phyloP scores from a whole-genome alignment of 495 filamentous ascomycete species.

The Talaromyces adpressus region DNA sequence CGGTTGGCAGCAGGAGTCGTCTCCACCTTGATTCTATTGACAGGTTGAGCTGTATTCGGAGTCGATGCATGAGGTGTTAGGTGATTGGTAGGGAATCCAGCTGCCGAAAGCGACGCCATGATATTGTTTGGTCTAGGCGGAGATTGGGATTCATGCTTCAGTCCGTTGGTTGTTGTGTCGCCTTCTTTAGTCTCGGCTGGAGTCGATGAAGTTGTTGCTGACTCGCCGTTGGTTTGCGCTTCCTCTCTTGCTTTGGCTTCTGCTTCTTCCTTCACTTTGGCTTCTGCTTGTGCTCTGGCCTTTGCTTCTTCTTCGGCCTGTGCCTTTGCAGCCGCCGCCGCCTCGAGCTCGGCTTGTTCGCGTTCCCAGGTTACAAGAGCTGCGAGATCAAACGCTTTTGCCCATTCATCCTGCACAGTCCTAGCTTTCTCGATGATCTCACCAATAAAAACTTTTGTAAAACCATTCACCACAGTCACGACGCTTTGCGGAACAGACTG shows the following conservation, averaged over 20 bases:
- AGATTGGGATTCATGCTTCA: slow-evolving; percentile 2
- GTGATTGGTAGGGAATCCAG: not conserved
- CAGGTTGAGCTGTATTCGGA: not conserved
- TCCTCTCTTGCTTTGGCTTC: slow-evolving; percentile 7
- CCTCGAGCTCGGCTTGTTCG: slow-evolving; percentile 32
- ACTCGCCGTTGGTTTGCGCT: slow-evolving; percentile 4
- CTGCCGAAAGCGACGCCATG: not conserved
- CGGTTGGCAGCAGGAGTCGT: slow-evolving; percentile 5
- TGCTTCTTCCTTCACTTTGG: slow-evolving; percentile 3
- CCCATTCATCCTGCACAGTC: slow-evolving; percentile 73
- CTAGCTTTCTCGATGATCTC: slow-evolving; percentile 76
- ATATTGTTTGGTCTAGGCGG: not conserved
- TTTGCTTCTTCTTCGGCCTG: slow-evolving; percentile 7
- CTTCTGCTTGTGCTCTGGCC: slow-evolving; percentile 6
- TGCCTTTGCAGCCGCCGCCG: slow-evolving; percentile 25
- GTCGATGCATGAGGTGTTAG: not conserved
- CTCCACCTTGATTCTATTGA: not conserved
- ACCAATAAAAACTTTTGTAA: slow-evolving; percentile 78
- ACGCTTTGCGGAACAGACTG: slow-evolving; percentile 78
- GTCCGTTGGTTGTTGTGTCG: not conserved
- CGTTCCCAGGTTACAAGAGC: slow-evolving; percentile 27
- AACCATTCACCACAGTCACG: slow-evolving; percentile 70
- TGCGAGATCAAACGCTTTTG: slow-evolving; percentile 39
- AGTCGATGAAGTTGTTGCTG: not conserved
- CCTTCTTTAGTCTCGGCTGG: slow-evolving; percentile 3